Evolutionary conservation across 208 protist species (phyloP).

Genomic region (Acanthamoeba healyi): DNA sequence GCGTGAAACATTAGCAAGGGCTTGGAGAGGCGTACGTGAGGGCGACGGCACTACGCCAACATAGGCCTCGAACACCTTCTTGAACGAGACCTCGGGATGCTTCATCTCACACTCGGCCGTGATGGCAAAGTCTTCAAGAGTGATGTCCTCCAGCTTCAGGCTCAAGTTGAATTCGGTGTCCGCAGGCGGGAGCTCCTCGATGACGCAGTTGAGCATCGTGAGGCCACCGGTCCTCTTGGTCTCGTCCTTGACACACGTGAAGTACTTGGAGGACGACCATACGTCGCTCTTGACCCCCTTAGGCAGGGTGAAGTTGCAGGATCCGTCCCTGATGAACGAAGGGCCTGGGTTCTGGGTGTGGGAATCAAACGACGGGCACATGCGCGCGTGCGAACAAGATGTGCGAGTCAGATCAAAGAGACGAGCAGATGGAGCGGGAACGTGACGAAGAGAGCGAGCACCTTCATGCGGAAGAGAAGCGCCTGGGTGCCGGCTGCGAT

Average conservation of each 20-base stretch:
- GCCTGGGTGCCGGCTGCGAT: background rate
- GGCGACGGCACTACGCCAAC: background rate
- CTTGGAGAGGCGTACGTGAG: background rate
- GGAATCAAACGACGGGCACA: background rate
- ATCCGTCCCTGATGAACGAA: background rate
- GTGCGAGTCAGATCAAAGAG: too few relatives aligned
- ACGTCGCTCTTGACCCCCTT: background rate
- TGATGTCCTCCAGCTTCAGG: background rate
- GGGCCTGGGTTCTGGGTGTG: background rate
- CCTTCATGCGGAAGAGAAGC: background rate
- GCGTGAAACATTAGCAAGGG: too few relatives aligned
- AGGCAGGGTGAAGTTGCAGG: background rate
- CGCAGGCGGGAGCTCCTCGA: background rate
- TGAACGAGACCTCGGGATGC: background rate
- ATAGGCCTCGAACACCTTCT: background rate
- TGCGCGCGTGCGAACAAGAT: background rate
- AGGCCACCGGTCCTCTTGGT: too few relatives aligned
- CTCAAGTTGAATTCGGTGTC: background rate
- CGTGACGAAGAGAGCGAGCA: background rate
- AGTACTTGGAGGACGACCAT: background rate
- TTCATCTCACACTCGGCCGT: background rate
- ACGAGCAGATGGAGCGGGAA: too few relatives aligned
- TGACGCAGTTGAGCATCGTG: background rate
- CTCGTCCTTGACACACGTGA: background rate
- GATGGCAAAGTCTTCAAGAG: background rate